Conservation (phyloP, 2,329 filamentous ascomycete species). For the Cladosporium colombiae region DNA sequence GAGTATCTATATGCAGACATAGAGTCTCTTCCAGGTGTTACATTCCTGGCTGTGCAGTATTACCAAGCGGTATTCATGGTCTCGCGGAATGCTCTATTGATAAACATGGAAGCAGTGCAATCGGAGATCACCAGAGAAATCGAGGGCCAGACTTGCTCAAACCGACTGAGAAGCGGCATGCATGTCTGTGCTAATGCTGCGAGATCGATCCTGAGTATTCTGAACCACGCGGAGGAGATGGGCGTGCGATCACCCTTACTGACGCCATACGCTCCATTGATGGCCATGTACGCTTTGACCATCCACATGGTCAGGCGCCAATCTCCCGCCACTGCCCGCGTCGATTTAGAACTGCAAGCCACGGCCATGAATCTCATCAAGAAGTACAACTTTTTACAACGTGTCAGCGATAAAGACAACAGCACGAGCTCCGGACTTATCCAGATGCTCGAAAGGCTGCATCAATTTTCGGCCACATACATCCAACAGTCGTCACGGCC, state of each 20-base stretch:
- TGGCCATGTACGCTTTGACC: slow-evolving; percentile 14
- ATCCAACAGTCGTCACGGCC: not conserved
- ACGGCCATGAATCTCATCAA: slow-evolving; percentile 11
- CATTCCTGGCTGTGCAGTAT: slow-evolving; percentile 7
- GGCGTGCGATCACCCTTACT: not conserved
- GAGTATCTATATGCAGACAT: slow-evolving; percentile 3
- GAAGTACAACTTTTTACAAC: not conserved
- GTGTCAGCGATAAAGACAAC: not conserved
- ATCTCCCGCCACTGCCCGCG: slow-evolving; percentile 8
- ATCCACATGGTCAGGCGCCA: slow-evolving; percentile 10
- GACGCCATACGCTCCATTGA: slow-evolving; percentile 3
- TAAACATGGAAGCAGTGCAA: not conserved
- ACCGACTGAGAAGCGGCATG: slow-evolving; percentile 9
- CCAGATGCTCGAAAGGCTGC: slow-evolving; percentile 11
- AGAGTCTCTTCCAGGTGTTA: not conserved
- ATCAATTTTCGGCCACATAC: not conserved
- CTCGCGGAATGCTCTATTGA: slow-evolving; percentile 2
- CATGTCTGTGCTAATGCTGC: slow-evolving; percentile 8
- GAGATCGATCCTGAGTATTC: not conserved
- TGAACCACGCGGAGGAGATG: slow-evolving; percentile 12
- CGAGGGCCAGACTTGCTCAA: not conserved
- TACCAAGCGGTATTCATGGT: slow-evolving; percentile 9
- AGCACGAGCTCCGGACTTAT: not conserved
- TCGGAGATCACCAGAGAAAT: not conserved
- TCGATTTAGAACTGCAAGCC: slow-evolving; percentile 10